Evolutionary conservation across 129 eudicot genomes (phyloP).

Genomic region (carrot (Daucus carota)): DH1_v3.0 NC_030385.2:33737501-33738000

Average conservation of each 20-base stretch:
- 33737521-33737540: not conserved
- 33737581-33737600: not conserved
- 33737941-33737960: no score
- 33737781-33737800: slow-evolving; percentile 69
- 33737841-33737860: not conserved
- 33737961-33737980: no score
- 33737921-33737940: no score
- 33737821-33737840: not conserved
- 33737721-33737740: slow-evolving; percentile 75
- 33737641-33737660: no score
- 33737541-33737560: not conserved
- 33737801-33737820: slow-evolving; percentile 27
- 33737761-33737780: slow-evolving; percentile 56
- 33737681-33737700: no score
- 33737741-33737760: slow-evolving; percentile 60
- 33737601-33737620: not conserved
- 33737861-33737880: not conserved
- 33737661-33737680: not conserved
- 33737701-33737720: slow-evolving; percentile 35
- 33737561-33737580: no score
- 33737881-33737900: not conserved
- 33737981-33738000: no score
- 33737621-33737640: not conserved
- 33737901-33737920: no score
- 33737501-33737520: not conserved